A percentile compares a stretch with the other conserved stretches of the same genome.
These are phyloP conservation scores for Colletotrichum falcatum DNA, from an alignment of 2,329 filamentous ascomycete species.

Conservation along the genomic window DNA sequence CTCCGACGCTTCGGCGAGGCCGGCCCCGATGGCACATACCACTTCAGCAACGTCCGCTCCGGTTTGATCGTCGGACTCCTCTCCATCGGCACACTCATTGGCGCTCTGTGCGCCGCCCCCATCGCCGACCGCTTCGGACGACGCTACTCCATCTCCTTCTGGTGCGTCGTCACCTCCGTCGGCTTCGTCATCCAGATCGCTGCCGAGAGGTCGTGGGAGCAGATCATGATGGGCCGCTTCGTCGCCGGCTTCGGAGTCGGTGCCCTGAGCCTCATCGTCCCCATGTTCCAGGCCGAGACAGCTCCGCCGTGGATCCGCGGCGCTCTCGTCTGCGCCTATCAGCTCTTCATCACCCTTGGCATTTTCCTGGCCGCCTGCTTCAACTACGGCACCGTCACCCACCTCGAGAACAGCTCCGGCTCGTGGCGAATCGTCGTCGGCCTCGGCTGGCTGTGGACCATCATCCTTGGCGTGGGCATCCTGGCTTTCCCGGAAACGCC, in stretches of 20 bases:
- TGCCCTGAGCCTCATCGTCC: slow-evolving; percentile 71
- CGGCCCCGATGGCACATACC: slow-evolving; percentile 51
- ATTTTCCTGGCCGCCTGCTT: slow-evolving; percentile 71
- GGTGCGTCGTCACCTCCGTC: slow-evolving; percentile 70
- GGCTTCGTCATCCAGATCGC: slow-evolving; percentile 78
- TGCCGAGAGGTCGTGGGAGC: slow-evolving; percentile 67
- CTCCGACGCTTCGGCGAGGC: slow-evolving; percentile 61
- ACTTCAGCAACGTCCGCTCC: slow-evolving; percentile 65
- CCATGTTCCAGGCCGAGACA: slow-evolving; percentile 82
- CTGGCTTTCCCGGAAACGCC: slow-evolving; percentile 65
- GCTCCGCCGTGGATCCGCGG: slow-evolving; percentile 75
- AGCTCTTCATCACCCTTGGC: slow-evolving; percentile 79
- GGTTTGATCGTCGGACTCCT: slow-evolving; percentile 70
- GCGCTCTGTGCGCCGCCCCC: slow-evolving; percentile 69
- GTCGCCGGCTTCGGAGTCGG: slow-evolving; percentile 77
- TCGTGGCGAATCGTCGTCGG: slow-evolving; percentile 72
- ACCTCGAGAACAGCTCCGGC: slow-evolving; percentile 58
- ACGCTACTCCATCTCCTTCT: slow-evolving; percentile 70
- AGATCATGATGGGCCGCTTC: slow-evolving; percentile 74
- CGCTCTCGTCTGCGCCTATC: slow-evolving; percentile 74
- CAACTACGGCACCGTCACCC: slow-evolving; percentile 67
- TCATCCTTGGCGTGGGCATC: slow-evolving; percentile 62
- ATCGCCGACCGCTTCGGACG: slow-evolving; percentile 75
- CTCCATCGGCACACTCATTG: slow-evolving; percentile 71
- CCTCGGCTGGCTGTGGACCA: slow-evolving; percentile 63